These are phyloP conservation scores for Chaetomium sp. DNA, from an alignment of 2,329 filamentous ascomycete genomes.

Conservation along the genomic window DNA sequence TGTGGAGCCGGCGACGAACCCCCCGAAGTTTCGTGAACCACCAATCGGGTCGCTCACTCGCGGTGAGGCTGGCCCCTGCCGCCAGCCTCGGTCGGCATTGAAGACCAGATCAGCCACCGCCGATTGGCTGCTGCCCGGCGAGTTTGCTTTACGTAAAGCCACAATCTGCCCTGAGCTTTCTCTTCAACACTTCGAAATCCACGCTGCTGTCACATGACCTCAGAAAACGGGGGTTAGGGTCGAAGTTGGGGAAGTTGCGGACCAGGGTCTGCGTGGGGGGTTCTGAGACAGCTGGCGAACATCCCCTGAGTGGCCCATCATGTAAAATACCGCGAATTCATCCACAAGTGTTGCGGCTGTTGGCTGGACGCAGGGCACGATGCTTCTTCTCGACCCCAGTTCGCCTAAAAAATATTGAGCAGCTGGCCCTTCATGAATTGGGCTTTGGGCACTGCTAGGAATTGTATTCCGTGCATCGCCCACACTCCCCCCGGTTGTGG, in stretches of 20 bases:
- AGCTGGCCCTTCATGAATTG: too few relatives aligned
- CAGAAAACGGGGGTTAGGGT: slow-evolving; percentile 2
- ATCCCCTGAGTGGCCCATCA: neutral
- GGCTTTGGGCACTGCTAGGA: too few relatives aligned
- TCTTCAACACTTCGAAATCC: neutral
- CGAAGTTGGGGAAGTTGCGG: neutral
- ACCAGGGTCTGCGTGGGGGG: slow-evolving; percentile 2
- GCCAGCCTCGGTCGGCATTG: slow-evolving; percentile 13
- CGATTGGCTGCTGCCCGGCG: neutral
- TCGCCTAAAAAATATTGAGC: too few relatives aligned
- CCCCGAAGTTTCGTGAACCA: neutral
- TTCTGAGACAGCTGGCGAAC: neutral
- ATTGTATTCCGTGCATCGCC: too few relatives aligned
- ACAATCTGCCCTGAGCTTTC: neutral
- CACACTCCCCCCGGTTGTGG: too few relatives aligned
- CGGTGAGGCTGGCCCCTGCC: slow-evolving; percentile 26
- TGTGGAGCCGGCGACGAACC: slow-evolving; percentile 15
- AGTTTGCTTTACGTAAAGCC: slow-evolving; percentile 9
- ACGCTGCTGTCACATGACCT: neutral
- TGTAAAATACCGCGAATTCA: slow-evolving; percentile 1
- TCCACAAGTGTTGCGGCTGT: neutral
- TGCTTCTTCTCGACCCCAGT: too few relatives aligned
- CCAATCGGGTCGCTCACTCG: slow-evolving; percentile 23
- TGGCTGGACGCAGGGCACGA: neutral
- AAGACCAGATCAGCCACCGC: neutral